Evolutionary conservation across 805 yeast genomes (phyloP), one percentile per base, ranked within the genome.

Genomic region (Ogataea degrootiae): DNA sequence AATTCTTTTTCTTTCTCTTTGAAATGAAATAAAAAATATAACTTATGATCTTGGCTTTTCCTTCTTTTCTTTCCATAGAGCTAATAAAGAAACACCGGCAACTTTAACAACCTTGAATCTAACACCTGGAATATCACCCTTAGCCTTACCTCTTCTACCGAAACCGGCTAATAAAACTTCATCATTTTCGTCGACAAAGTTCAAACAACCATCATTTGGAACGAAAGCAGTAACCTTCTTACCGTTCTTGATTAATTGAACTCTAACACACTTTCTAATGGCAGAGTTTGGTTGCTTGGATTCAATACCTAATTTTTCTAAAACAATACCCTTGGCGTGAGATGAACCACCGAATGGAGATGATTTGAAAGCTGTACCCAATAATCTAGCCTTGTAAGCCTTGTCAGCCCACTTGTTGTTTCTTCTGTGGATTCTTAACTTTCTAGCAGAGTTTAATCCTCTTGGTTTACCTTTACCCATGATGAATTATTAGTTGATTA

Each of bases 121-220:
- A 74, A 94, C 99, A 89, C 99, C 99, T 77, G 99, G 99, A 73
- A 94, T 92, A 91, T 94, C 99, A 85, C 99, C 99, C 96, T 94
- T 94, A 77, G 99, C 99, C 85, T 94, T 94, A 83, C 99, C 99
- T 85, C 96, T 94, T 83, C 98, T 90, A 89, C 99, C 99, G 90
- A 94, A 94, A 85, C 99, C 99, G 71, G 99, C 98, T 69, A 94
- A 83, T 71, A 94, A 82, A 68, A 94, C 99, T 79, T 94, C 98
- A 81, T 94, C 99, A 84, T 94, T 94, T 83, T 94, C 98, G 75
- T 94, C 99, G 69, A 94, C 97, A 68, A 85, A 94, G 94, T 94
- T 94, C 77, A 94, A 81, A 85, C 99, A 94, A 92, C 99, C 99
- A 80, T 94, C 99, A 72, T 94, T 92, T 78, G 99, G 99, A 73